Evolutionary conservation across 129 eudicot species (phyloP).

Genomic region (Pulicaria dysenterica): DNA sequence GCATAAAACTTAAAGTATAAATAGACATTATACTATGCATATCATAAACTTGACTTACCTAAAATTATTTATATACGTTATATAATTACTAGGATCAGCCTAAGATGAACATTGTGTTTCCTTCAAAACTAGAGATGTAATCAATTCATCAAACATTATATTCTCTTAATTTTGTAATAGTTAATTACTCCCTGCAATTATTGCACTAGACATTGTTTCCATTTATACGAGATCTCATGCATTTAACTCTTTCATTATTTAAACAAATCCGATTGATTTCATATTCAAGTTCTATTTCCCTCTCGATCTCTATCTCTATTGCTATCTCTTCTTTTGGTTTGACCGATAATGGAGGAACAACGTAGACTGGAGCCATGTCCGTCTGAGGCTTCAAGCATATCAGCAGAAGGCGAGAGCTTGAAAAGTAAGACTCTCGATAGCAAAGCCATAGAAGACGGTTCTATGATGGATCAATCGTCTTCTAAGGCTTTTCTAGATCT

Average conservation of each 20-base stretch:
- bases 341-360: slow-evolving; percentile 26
- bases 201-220: slow-evolving; percentile 42
- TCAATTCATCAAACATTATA: slow-evolving; percentile 32
- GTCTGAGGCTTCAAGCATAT: slow-evolving; percentile 64
- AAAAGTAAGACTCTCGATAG: slow-evolving; percentile 33
- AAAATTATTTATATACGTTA: no score
- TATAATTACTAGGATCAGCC: slow-evolving; percentile 20
- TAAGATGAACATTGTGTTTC: slow-evolving; percentile 35
- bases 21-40: no score
- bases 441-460: slow-evolving; percentile 29
- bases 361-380: slow-evolving; percentile 42
- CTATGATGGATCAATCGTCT: slow-evolving; percentile 20
- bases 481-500: slow-evolving; percentile 43
- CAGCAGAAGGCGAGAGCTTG: slow-evolving; percentile 42
- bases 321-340: neutral
- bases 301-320: neutral
- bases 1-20: no score
- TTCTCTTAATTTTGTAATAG: slow-evolving; percentile 37
- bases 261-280: slow-evolving; percentile 28
- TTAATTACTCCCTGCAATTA: slow-evolving; percentile 54
- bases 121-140: slow-evolving; percentile 42
- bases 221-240: slow-evolving; percentile 48
- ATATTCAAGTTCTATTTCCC: neutral
- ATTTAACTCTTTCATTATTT: slow-evolving; percentile 45
- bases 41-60: no score